These are phyloP conservation scores for Yamadazyma diddensiae DNA, from an alignment of 1,139 yeast species.

Conservation along the genomic window DNA sequence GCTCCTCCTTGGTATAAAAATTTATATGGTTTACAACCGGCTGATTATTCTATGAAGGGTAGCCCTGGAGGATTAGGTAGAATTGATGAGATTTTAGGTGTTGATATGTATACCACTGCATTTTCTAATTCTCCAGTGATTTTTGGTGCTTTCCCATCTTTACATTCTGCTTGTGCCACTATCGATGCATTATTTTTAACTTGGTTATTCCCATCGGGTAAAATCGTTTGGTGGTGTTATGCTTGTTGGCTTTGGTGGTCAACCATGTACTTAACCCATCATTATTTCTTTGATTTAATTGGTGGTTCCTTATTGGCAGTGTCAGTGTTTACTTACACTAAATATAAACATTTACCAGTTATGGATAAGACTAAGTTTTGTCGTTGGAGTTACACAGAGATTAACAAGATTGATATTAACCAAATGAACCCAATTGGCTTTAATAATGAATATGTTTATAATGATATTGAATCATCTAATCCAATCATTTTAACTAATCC, in stretches of 20 bases:
- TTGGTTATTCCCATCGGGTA: constrained; percentile 72
- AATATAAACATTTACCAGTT: constrained; percentile 72
- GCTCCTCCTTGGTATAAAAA: constrained; percentile 99
- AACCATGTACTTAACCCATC: constrained; percentile 95
- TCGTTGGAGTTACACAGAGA: constrained; percentile 74
- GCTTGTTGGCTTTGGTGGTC: constrained; percentile 98
- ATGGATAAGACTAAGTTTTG: constrained; percentile 61
- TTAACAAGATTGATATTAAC: constrained; percentile 24
- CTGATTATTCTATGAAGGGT: constrained; percentile 88
- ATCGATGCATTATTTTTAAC: constrained; percentile 87
- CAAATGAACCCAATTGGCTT: constrained; percentile 34
- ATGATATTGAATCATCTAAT: constrained; percentile 8
- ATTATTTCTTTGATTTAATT: constrained; percentile 86
- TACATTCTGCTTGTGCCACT: constrained; percentile 91
- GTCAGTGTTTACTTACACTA: constrained; percentile 68
- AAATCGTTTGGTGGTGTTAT: constrained; percentile 65
- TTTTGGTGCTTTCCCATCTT: constrained; percentile 97
- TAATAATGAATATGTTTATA: constrained; percentile 15
- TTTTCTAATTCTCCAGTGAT: constrained; percentile 89
- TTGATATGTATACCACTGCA: constrained; percentile 83
- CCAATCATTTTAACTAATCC: constrained; percentile 9
- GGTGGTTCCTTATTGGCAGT: constrained; percentile 84
- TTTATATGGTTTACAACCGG: constrained; percentile 82
- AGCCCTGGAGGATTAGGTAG: constrained; percentile 96
- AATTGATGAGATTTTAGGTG: constrained; percentile 76